phyloP scores from a whole-genome alignment of 805 yeast genomes.

The Saccharomycopsis fodiens region DNA sequence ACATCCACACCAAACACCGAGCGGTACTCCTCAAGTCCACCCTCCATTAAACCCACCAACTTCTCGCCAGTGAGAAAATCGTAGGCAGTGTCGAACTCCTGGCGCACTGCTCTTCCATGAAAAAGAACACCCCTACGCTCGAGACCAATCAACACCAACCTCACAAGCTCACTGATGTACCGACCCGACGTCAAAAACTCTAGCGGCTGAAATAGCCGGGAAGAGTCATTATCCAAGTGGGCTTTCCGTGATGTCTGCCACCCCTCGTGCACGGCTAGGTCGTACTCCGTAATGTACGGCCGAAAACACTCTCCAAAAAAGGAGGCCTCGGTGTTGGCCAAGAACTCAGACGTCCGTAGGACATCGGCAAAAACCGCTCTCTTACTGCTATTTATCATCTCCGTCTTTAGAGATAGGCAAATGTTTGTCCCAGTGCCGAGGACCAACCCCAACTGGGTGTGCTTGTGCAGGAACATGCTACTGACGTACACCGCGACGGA shows the following conservation, averaged over 20 bases:
- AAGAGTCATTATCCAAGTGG: background rate
- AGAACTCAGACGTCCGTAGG: background rate
- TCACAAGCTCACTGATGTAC: conserved; percentile 14
- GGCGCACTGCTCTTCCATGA: background rate
- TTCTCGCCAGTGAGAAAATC: conserved; percentile 14
- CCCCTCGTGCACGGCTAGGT: background rate
- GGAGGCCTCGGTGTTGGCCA: conserved; percentile 16
- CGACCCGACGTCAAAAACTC: conserved; percentile 20
- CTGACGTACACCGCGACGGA: conserved; percentile 13
- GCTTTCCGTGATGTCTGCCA: background rate
- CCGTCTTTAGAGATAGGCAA: conserved; percentile 7
- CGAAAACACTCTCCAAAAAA: conserved; percentile 16
- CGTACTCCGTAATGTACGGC: conserved; percentile 7
- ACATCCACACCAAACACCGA: background rate
- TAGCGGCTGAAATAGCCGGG: conserved; percentile 13
- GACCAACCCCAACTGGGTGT: conserved; percentile 20
- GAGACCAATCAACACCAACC: conserved; percentile 8
- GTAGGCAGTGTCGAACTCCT: background rate
- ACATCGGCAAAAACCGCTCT: background rate
- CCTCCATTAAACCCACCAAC: background rate
- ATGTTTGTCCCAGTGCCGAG: conserved; percentile 20
- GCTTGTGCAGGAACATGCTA: conserved; percentile 4
- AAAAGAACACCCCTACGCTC: background rate
- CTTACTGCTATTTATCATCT: background rate
- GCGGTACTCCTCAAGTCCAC: background rate